Evolutionary conservation across 345 rosid species (phyloP), one percentile per base, ranked within the genome.

Genomic region (Acer saccharum): DNA sequence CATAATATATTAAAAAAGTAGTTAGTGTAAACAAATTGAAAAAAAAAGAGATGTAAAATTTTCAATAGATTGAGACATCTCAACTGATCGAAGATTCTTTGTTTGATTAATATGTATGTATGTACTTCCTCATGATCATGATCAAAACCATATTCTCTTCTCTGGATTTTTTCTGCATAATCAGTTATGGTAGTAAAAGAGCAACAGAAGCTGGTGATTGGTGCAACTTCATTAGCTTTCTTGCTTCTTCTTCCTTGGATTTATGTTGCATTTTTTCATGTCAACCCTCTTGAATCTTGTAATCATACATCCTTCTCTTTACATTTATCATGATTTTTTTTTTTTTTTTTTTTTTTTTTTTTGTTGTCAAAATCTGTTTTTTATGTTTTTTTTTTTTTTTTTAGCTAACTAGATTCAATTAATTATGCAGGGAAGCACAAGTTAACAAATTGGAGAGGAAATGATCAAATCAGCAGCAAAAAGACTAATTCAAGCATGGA

Each of bases 131-230:
- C 39, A 32, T 2, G 32, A 29, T 29, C 32, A 29, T 32, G 39
- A 32, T 32, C 39, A 32, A 2, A 32, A 32, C 4, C 39, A 4
- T 32, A 32, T 32, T 4, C 39, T 32, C 39, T 32, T 32, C 39
- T 32, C 64, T 60, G n/a, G 13, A 54, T 68, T 46, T 3, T 52
- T 14, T 52, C 18, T 44, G 46, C 75, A 58, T 23, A 32, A 52
- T 60, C 60, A 61, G 50, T 52, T 46, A 81, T 77, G 78, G 76
- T 77, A 57, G 76, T 77, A 57, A 75, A 66, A 70, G 81, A 78
- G 64, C 27, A 71, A 23, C 67, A 65, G 6, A 74, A 64, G 48
- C n/a, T 64, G 21, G 43, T 63, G 72, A 55, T 65, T 48, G 35
- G 23, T 50, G 71, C 82, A 75, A 39, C 71, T 82, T 73, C 70